Base-by-base conservation (phyloP, 1,284 basidiomycete species). In the Coniferiporia weirii region DNA sequence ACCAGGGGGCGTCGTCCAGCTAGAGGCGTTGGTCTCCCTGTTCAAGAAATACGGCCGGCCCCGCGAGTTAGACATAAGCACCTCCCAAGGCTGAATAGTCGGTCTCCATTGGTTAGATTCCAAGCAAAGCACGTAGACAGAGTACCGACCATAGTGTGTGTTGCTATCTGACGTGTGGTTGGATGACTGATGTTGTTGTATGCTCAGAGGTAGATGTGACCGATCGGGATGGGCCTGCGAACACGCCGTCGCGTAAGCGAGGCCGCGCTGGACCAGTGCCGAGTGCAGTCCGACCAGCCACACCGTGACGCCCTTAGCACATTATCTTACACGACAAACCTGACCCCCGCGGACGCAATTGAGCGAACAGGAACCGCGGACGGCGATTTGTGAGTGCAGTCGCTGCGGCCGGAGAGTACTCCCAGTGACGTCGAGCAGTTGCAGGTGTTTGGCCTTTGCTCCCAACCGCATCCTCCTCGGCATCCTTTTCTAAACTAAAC, bases 41-140 rank as follows among this genome's bases (percentile, higher is more conserved):
- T 98, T 91, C 84, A 87, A 96, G 76, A 89, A 99, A 80, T 99
- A 99, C 4, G 93, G 91, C 50, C 92, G 73, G 56, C 81, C 75
- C 66, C 86, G 85, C 55, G 92, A 89, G 70, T 76, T 86, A 58
- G 92, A 95, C 77, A 94, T 80, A 61, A 90, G 86, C 64, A 95
- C 76, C 81, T 94, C 89, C 90, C 90, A 94, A 13, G 61, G 43
- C 50, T 13, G 58, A 50, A 61, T 64, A 48, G 22, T 17, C 20
- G 22, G 22, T 17, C 44, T 22, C 20, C 47, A 13, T 4, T 15
- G 4, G 22, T 22, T 27, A 59, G 40, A 45, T 44, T 12, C 36
- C 43, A 36, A 50, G 7, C 43, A 27, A n/a, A 1, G 4, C 32
- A 1, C 32, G n/a, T 4, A 22, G 10, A 46, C 20, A 13, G 53